phyloP scores from a whole-genome alignment of 2,329 filamentous ascomycete genomes.

The Fusarium scirpi region DNA sequence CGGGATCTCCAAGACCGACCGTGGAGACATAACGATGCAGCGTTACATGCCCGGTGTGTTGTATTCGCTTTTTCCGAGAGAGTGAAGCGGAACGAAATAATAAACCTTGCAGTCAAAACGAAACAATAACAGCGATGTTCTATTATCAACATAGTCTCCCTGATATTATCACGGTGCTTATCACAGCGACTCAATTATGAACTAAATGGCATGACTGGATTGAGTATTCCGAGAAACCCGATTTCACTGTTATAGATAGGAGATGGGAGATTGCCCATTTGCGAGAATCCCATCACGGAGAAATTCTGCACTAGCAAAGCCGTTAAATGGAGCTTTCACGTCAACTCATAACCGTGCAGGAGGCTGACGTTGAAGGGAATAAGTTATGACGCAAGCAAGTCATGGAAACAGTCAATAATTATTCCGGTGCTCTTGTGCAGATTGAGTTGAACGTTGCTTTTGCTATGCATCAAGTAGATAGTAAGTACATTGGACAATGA shows the following conservation, averaged over 20 bases:
- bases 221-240: not conserved
- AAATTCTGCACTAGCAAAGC: slow-evolving; percentile 7
- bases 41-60: slow-evolving; percentile 14
- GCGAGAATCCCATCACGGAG: slow-evolving; percentile 3
- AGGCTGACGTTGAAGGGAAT: not conserved
- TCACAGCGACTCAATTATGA: not conserved
- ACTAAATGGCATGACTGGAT: not conserved
- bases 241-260: not conserved
- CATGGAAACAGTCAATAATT: slow-evolving; percentile 20
- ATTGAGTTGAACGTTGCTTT: not conserved
- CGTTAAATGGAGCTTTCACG: slow-evolving; percentile 2
- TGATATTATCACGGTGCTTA: not conserved
- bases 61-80: slow-evolving; percentile 6
- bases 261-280: not conserved
- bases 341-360: slow-evolving; percentile 6
- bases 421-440: not conserved
- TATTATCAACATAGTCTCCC: slow-evolving; percentile 7
- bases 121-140: slow-evolving; percentile 16
- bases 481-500: not conserved
- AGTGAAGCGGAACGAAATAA: slow-evolving; percentile 9
- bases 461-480: not conserved
- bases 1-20: slow-evolving; percentile 1
- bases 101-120: slow-evolving; percentile 12
- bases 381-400: slow-evolving; percentile 28
- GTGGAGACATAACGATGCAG: slow-evolving; percentile 15